Evolutionary conservation across 192 early-diverging fungal species (phyloP), one percentile per base, ranked within the genome.

Genomic region (Rhizoclosmatium globosum): DNA sequence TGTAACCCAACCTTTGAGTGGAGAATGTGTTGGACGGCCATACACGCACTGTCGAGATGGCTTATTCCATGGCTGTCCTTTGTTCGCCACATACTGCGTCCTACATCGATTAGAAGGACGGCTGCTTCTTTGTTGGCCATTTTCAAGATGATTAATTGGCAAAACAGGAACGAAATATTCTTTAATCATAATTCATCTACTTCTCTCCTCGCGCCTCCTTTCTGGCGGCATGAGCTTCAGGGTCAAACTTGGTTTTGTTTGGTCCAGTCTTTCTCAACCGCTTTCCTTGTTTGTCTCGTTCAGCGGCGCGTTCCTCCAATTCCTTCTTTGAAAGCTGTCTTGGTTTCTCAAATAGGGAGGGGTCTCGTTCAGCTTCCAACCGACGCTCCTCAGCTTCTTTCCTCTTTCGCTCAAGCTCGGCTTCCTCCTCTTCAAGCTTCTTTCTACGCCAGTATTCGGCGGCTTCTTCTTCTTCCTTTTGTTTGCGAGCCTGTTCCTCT

Each of bases 121-220:
- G 88, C 85, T 31, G 87, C 89, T 62, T 74, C 80, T 59, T 90
- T 90, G 19, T 58, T 46, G 50, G 87, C 83, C 87, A 88, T 88
- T 61, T 60, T 76, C 31, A 31, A 31, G 31, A 31, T 31, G 31
- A 31, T 31, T 31, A 31, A 31, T 31, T 31, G n/a, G 31, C 31
- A 31, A 31, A 31, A 31, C n/a, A 31, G 31, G 31, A 31, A 31
- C 31, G 31, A 53, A 53, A 53, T n/a, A n/a, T n/a, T 62, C 38
- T 53, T 53, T 53, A 17, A 53, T 53, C 50, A 53, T 53, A 7
- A 53, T 17, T 53, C 17, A 53, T 53, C 50, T 17, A 31, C 31
- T 31, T 53, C 17, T 53, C 50, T 7, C 50, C 50, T 17, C 50
- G 50, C 1, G 50, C 50, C 50, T 64, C 39, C 21, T 64, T n/a